phyloP scores from a whole-genome alignment of 768 basidiomycete species.

The Phylloporus sp. region DNA sequence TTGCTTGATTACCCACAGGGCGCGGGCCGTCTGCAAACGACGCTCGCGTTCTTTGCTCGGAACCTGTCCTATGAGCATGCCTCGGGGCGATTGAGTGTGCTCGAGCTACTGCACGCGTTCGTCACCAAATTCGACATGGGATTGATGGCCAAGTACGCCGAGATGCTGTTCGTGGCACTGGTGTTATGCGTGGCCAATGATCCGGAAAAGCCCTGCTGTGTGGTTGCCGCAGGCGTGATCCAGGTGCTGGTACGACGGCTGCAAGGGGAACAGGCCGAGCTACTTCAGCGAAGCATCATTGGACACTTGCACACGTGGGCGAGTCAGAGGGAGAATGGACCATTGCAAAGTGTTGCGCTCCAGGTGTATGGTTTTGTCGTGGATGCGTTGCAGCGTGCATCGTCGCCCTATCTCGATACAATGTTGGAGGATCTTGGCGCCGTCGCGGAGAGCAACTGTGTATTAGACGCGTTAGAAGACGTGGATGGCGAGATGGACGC shows the following conservation, averaged over 20 bases:
- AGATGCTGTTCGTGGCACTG: constrained; percentile 86
- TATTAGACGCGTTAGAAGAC: constrained; percentile 15
- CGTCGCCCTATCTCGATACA: constrained; percentile 39
- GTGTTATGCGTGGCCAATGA: constrained; percentile 95
- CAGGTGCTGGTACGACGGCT: constrained; percentile 71
- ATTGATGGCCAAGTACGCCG: constrained; percentile 74
- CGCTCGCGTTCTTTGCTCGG: constrained; percentile 88
- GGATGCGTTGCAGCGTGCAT: constrained; percentile 56
- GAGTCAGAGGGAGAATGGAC: constrained; percentile 51
- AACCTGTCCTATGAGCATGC: constrained; percentile 90
- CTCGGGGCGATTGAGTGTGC: constrained; percentile 87
- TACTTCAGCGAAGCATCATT: constrained; percentile 52
- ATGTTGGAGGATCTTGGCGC: constrained; percentile 57
- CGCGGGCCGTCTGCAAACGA: constrained; percentile 79
- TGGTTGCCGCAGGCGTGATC: constrained; percentile 82
- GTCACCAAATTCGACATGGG: constrained; percentile 77
- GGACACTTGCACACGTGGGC: constrained; percentile 81
- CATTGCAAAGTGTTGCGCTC: constrained; percentile 67
- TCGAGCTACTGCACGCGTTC: constrained; percentile 86
- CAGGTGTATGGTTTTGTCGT: constrained; percentile 83
- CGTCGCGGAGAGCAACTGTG: constrained; percentile 13
- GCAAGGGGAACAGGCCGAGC: constrained; percentile 49
- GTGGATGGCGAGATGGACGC: constrained; percentile 40
- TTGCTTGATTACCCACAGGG: constrained; percentile 97
- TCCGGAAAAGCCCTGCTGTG: constrained; percentile 82